Conservation (phyloP, 2,329 filamentous ascomycete species). For the Ramularia endophylla region DNA sequence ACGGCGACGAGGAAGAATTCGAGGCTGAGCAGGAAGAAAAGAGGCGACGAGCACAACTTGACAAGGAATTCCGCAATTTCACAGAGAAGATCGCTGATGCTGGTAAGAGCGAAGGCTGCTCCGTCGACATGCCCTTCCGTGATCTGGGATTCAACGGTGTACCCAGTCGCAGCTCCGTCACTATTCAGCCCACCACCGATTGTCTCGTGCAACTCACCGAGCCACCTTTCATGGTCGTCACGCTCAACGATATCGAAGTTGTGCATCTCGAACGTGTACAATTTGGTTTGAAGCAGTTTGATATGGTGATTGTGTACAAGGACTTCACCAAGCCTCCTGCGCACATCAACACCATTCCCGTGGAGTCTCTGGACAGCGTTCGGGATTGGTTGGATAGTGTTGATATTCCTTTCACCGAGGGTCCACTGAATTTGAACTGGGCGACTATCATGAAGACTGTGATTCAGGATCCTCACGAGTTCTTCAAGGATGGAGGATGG, state of each 20-base stretch:
- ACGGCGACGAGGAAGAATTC: constrained; percentile 97
- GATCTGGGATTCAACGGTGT: constrained; percentile 97
- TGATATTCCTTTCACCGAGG: constrained; percentile 90
- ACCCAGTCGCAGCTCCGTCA: constrained; percentile 89
- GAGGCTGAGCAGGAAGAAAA: constrained; percentile 98
- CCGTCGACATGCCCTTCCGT: constrained; percentile 94
- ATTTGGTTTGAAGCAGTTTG: constrained; percentile 98
- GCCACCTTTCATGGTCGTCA: constrained; percentile 93
- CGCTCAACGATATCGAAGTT: constrained; percentile 90
- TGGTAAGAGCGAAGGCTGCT: constrained; percentile 80
- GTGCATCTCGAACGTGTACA: constrained; percentile 92
- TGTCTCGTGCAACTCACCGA: constrained; percentile 96
- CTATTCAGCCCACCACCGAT: constrained; percentile 93
- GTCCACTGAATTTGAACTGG: constrained; percentile 97
- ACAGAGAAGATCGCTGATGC: constrained; percentile 97
- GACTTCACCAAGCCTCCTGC: constrained; percentile 86
- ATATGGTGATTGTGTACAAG: constrained; percentile 97
- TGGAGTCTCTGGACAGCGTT: constrained; percentile 88
- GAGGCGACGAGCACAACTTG: constrained; percentile 80
- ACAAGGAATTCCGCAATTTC: constrained; percentile 92
- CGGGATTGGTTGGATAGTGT: constrained; percentile 98
- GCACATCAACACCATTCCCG: constrained; percentile 97
- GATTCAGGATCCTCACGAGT: constrained; percentile 84
- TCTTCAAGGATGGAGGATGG: constrained; percentile 96
- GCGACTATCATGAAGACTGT: constrained; percentile 99